Evolutionary conservation across 2,329 filamentous ascomycete genomes (phyloP).

Genomic region (Calonectria crousiana): DNA sequence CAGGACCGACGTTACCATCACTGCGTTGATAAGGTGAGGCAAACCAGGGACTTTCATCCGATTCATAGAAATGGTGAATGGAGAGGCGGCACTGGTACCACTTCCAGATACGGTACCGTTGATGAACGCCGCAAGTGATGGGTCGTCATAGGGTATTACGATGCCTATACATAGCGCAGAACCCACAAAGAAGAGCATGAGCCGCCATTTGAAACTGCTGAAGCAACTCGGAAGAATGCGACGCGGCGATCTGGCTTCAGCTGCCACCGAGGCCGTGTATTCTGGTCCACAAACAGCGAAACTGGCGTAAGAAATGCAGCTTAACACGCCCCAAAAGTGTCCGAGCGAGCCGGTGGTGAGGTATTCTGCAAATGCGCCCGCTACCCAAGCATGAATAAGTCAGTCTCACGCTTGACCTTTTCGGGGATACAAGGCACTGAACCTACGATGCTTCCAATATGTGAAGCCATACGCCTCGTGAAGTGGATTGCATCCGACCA

Average conservation of each 20-base stretch:
- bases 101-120: not conserved
- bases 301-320: not conserved
- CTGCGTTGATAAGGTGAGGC: not conserved
- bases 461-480: too few species aligned
- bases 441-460: too few species aligned
- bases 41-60: not conserved
- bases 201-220: not conserved
- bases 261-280: not conserved
- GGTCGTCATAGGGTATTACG: not conserved
- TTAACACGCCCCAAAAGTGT: not conserved
- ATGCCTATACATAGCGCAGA: not conserved
- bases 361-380: too few species aligned
- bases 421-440: too few species aligned
- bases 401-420: too few species aligned
- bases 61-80: not conserved
- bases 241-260: not conserved
- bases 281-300: not conserved
- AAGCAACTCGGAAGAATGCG: not conserved
- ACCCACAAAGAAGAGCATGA: not conserved
- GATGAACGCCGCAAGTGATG: not conserved
- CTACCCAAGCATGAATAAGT: too few species aligned
- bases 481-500: too few species aligned
- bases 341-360: not conserved
- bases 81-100: not conserved
- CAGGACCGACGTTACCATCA: not conserved